Evolutionary conservation across 345 rosid species (phyloP).

Genomic region (Mangifera indica): DNA sequence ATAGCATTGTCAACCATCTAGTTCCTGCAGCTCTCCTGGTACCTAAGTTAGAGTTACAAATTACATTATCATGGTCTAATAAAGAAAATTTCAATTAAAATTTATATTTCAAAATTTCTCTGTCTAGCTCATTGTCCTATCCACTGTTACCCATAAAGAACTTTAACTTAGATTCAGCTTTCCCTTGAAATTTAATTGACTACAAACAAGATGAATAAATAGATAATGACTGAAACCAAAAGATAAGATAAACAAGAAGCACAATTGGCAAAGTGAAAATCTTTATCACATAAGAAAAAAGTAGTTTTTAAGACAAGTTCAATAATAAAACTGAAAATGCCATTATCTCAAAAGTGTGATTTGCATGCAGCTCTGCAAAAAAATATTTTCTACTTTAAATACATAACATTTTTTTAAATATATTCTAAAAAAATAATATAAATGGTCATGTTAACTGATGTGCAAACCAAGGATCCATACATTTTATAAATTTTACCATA

Average conservation of each 20-base stretch:
- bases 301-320: background rate
- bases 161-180: background rate
- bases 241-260: background rate
- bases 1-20: slow-evolving; percentile 19
- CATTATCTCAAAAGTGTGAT: background rate
- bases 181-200: background rate
- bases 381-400: background rate
- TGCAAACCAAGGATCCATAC: background rate
- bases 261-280: background rate
- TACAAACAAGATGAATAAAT: background rate
- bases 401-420: too few relatives aligned
- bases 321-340: background rate
- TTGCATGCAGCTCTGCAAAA: background rate
- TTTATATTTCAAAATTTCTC: background rate
- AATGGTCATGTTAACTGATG: background rate
- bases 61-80: slow-evolving; percentile 11
- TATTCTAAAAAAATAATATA: too few relatives aligned
- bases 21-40: slow-evolving; percentile 15
- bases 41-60: slow-evolving; percentile 14
- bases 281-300: background rate
- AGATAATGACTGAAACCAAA: background rate
- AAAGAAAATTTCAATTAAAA: slow-evolving; percentile 8
- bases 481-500: background rate
- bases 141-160: background rate
- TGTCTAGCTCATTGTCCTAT: slow-evolving; percentile 8